Evolutionary conservation across 106 monocot species (phyloP), one percentile per base, ranked within the genome.

Genomic region (Dendrobium chrysotoxum): DNA sequence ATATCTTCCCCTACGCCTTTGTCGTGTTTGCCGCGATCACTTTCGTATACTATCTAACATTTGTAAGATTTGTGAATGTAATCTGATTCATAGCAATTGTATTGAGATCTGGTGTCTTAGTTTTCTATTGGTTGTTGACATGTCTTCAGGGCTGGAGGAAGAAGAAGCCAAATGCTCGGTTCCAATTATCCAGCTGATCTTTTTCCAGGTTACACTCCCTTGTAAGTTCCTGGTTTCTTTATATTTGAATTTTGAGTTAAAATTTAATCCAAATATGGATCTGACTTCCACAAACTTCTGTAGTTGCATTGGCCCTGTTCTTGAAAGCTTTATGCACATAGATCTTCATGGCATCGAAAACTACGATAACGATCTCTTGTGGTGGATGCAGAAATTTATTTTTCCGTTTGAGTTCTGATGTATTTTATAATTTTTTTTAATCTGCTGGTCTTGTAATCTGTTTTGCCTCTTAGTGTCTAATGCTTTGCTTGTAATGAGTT

Each of bases 1-100:
- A 99, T 54, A 89, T 99, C 35, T 99, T 99, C 76, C 99, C 89
- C 67, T 95, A 92, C 81, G 92, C 79, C 50, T 99, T 99, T 82
- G 85, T 99, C 13, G 86, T 31, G 45, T 85, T 99, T 18, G 93
- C 99, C 11, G 55, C 77, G 46, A 75, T 99, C 54, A 95, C 95
- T 30, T 85, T 99, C 55, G 44, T 95, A 10, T 90, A 85, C 85
- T 99, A 99, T 85, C 78, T 88, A 1, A 73, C 77, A 80, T 91
- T 95, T 84, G 99, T 99, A 88, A 93, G 99, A 31, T 79, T 77
- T 4, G 72, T 16, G 71, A 28, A 23, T 28, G 11, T 20, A 20
- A 61, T 28, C 68, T 74, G 15, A 7, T 78, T 42, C 75, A 42
- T 73, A n/a, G 23, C 26, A 39, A 28, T 53, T 44, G 20, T 45